Conservation (phyloP, 1,284 basidiomycete genomes). For the Coniferiporia sulphurascens region DNA sequence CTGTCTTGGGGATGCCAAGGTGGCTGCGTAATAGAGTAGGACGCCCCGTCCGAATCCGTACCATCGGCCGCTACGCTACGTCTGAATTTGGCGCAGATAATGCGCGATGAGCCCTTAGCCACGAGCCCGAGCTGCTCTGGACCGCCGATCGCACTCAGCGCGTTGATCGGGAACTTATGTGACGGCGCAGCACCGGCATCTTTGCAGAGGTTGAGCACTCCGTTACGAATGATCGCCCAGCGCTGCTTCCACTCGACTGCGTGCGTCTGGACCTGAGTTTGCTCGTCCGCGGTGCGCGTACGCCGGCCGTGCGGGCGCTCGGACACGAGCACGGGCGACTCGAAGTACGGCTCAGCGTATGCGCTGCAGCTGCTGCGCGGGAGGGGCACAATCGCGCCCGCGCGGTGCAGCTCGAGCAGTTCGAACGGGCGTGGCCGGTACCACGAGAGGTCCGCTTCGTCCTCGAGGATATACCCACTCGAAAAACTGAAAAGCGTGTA, state of each 20-base stretch:
- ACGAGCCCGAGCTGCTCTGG: constrained; percentile 38
- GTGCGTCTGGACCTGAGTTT: constrained; percentile 13
- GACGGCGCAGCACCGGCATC: constrained; percentile 42
- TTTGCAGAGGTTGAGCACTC: constrained; percentile 49
- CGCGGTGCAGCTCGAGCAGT: constrained; percentile 58
- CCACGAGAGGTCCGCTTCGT: constrained; percentile 51
- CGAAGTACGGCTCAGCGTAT: constrained; percentile 66
- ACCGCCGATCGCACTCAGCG: constrained; percentile 41
- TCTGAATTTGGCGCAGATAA: constrained; percentile 49
- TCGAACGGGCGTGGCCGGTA: constrained; percentile 55
- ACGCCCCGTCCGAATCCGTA: neutral
- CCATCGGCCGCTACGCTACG: neutral
- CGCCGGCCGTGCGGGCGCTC: constrained; percentile 19
- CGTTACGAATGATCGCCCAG: constrained; percentile 59
- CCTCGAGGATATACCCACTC: constrained; percentile 62
- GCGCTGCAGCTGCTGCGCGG: constrained; percentile 37
- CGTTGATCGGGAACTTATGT: constrained; percentile 37
- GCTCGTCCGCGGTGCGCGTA: constrained; percentile 14
- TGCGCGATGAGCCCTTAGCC: constrained; percentile 25
- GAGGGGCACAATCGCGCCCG: constrained; percentile 37
- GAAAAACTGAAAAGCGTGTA: constrained; percentile 56
- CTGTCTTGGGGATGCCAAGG: constrained; percentile 1
- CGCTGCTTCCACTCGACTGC: constrained; percentile 54
- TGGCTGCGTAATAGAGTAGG: neutral
- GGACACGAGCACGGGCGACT: constrained; percentile 30